These are phyloP conservation scores for Aspergillus amoenus DNA, from an alignment of 2,329 filamentous ascomycete species.

Conservation along the genomic window DNA sequence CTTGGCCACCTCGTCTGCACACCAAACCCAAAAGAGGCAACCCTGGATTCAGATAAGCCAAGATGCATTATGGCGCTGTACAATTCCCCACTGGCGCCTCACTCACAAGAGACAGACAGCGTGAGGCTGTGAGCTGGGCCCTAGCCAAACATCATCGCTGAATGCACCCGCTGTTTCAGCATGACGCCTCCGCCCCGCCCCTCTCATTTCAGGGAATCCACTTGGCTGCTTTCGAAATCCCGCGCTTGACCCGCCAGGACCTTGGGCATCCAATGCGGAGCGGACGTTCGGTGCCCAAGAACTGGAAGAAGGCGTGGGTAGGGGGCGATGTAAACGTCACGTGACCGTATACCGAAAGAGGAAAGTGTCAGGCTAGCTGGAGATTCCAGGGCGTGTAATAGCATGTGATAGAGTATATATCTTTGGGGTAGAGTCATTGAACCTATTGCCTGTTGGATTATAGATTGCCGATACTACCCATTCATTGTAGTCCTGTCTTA, in stretches of 20 bases:
- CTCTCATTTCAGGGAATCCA: background rate
- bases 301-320: background rate
- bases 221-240: background rate
- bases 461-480: no score
- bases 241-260: background rate
- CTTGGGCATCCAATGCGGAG: background rate
- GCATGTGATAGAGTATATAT: background rate
- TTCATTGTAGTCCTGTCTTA: no score
- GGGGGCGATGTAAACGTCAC: slow-evolving; percentile 5
- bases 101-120: background rate
- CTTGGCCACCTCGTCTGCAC: background rate
- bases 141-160: background rate
- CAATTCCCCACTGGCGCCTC: background rate
- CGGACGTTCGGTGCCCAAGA: background rate
- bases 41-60: background rate
- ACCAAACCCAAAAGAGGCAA: background rate
- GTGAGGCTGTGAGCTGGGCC: background rate
- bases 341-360: background rate
- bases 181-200: background rate
- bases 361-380: background rate
- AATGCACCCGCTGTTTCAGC: background rate
- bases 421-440: no score
- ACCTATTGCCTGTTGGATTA: no score
- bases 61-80: background rate
- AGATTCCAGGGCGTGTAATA: background rate